Conservation (phyloP, 768 basidiomycete species). For the Termitomyces heimii region DNA sequence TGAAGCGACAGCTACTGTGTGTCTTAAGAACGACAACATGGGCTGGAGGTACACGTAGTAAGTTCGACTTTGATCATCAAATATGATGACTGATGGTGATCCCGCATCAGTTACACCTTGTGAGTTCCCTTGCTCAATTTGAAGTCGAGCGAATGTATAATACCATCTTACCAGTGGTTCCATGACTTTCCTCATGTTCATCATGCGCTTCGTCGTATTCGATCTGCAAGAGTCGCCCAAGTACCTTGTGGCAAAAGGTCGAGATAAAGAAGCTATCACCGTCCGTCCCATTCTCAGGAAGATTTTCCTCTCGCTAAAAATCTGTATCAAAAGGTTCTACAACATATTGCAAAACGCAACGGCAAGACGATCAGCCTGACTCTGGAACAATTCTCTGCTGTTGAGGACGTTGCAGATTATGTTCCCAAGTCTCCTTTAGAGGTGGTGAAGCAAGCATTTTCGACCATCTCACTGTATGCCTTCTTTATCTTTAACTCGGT, state of each 20-base stretch:
- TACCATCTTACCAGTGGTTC: constrained; percentile 27
- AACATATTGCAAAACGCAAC: constrained; percentile 42
- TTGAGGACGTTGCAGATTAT: constrained; percentile 15
- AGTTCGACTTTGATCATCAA: constrained; percentile 8
- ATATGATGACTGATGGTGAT: not conserved
- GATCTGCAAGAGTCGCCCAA: constrained; percentile 59
- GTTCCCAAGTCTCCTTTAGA: constrained; percentile 20
- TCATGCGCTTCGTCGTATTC: constrained; percentile 51
- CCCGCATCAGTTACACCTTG: constrained; percentile 30
- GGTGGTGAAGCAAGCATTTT: constrained; percentile 27
- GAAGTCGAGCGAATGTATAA: not conserved
- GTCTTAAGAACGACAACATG: constrained; percentile 44
- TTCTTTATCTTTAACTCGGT: not conserved
- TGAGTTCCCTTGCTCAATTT: constrained; percentile 13
- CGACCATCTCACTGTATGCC: constrained; percentile 34
- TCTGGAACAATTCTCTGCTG: constrained; percentile 33
- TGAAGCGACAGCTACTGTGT: constrained; percentile 25
- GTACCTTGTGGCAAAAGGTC: constrained; percentile 50
- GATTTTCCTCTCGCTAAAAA: not conserved
- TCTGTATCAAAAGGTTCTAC: constrained; percentile 29
- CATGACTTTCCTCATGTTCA: constrained; percentile 47
- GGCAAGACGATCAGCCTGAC: constrained; percentile 39
- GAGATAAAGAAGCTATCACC: constrained; percentile 49
- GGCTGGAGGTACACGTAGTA: constrained; percentile 57
- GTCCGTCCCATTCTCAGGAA: constrained; percentile 17